Base-by-base conservation (phyloP, 2,329 filamentous ascomycete genomes). In the Herpotrichia juniperi region DNA sequence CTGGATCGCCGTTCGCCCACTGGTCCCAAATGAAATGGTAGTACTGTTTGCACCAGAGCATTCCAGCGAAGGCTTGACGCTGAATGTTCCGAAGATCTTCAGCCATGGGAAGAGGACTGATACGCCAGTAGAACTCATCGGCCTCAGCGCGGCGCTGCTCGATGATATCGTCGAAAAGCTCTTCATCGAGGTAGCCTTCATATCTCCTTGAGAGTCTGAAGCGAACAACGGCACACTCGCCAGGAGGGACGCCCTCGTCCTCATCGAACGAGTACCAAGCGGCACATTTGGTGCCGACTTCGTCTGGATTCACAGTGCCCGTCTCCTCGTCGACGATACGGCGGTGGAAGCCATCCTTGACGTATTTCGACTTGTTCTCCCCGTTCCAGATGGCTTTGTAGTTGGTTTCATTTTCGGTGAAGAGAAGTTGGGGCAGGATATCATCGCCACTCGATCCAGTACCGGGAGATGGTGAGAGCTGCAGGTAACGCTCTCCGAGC, bases 11-110 rank as follows among this genome's bases (percentile, higher is more conserved):
- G 58, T 96, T 96, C 22, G 93, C 92, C 93, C 93, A 97, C 71
- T 97, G 90, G 59, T 97, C 93, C 91, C 92, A 97, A 64, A 97
- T 86, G 74, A 97, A 97, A 70, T 96, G 86, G 74, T 97, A 97
- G 76, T 91, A 91, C 73, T 97, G 93, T 74, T 97, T 97, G 57
- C 89, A 96, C 93, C 93, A 97, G 83, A 97, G 88, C 93, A 97
- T 97, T 48, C 94, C 93, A 0, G 93, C 87, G 61, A 97, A 89
- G 3, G 93, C 94, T 73, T 97, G 93, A 62, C 93, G 86, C 76
- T 97, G 94, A 62, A 97, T 94, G 74, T 96, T 97, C 62, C 93
- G 88, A 53, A 97, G 81, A 68, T 97, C 93, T 43, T 97, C 93
- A 0, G 90, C 83, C 88, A 97, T 96, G 2, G 93, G 93, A 32